A percentile compares a stretch with the other conserved stretches of the same genome.
phyloP scores from a whole-genome alignment of 805 yeast genomes.

The Myxozyma melibiosi region DNA sequence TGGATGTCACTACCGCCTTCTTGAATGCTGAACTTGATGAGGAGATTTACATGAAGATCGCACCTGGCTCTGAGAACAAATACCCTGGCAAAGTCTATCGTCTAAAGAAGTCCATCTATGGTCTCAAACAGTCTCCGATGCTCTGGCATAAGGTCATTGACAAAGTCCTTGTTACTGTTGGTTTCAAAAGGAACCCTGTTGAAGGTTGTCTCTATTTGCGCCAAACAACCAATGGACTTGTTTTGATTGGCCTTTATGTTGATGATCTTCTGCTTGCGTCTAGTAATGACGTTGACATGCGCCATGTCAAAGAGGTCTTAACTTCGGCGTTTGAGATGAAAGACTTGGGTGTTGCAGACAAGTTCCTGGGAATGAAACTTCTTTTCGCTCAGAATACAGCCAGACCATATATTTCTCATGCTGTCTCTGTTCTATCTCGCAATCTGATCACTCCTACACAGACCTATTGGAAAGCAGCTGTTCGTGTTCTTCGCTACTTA shows the following conservation, averaged over 20 bases:
- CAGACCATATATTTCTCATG: not conserved
- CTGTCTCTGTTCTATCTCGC: not conserved
- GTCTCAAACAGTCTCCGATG: constrained; percentile 4
- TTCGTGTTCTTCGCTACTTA: constrained; percentile 53
- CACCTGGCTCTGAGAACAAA: not conserved
- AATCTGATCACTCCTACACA: not conserved
- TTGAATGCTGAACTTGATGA: constrained; percentile 2
- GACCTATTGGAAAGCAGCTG: constrained; percentile 50
- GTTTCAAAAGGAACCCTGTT: not conserved
- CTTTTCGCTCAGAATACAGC: not conserved
- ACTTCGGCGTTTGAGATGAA: not conserved
- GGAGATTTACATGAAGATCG: constrained; percentile 1
- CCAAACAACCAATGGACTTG: too few relatives aligned
- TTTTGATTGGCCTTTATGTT: constrained; percentile 1
- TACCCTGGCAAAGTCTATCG: not conserved
- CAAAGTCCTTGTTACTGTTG: not conserved
- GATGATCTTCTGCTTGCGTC: constrained; percentile 2
- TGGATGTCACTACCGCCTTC: too few relatives aligned
- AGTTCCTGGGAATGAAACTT: constrained; percentile 1
- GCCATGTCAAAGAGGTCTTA: not conserved
- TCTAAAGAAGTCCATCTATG: constrained; percentile 2
- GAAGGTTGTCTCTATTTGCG: not conserved
- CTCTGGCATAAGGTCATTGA: not conserved
- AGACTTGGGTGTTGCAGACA: not conserved
- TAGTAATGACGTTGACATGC: not conserved